phyloP scores from a whole-genome alignment of 345 rosid genomes.

The Schrenkiella parvula region DNA sequence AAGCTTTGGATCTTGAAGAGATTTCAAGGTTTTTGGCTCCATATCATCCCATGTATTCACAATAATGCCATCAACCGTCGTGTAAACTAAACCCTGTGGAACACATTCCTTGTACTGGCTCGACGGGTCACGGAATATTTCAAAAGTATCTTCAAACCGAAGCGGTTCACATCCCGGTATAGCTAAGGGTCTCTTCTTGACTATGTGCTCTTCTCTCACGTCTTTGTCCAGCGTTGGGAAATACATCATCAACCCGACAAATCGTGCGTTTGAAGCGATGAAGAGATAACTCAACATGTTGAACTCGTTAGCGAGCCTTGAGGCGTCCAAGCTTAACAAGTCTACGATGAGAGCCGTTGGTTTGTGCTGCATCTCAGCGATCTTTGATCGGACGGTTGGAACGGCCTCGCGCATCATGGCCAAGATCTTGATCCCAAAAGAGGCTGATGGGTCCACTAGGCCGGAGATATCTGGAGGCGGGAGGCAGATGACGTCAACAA shows the following conservation, averaged over 20 bases:
- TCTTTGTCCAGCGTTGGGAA: conserved; percentile 15
- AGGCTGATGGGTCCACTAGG: conserved; percentile 8
- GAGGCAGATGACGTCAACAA: conserved; percentile 30
- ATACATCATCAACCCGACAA: conserved; percentile 14
- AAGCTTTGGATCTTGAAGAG: neutral
- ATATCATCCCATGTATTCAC: conserved; percentile 20
- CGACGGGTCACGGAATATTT: conserved; percentile 27
- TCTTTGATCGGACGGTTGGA: conserved; percentile 34
- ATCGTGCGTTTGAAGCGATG: conserved; percentile 41
- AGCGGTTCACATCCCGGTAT: conserved; percentile 49
- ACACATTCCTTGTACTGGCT: conserved; percentile 1
- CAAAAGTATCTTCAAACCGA: conserved; percentile 39
- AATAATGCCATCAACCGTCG: conserved; percentile 9
- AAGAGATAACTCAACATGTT: conserved; percentile 39
- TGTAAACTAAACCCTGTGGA: neutral
- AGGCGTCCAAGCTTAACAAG: conserved; percentile 36
- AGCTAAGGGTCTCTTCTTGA: conserved; percentile 23
- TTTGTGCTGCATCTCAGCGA: conserved; percentile 28
- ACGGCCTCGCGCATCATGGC: conserved; percentile 35
- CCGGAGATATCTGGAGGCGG: conserved; percentile 38
- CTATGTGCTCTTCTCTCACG: conserved; percentile 19
- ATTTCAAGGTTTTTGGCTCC: conserved; percentile 14
- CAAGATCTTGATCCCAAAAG: conserved; percentile 1
- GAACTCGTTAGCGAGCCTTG: conserved; percentile 38
- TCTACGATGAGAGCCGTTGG: conserved; percentile 44